Evolutionary conservation across 2,329 filamentous ascomycete species (phyloP).

Genomic region (Sporothrix mexicana): DNA sequence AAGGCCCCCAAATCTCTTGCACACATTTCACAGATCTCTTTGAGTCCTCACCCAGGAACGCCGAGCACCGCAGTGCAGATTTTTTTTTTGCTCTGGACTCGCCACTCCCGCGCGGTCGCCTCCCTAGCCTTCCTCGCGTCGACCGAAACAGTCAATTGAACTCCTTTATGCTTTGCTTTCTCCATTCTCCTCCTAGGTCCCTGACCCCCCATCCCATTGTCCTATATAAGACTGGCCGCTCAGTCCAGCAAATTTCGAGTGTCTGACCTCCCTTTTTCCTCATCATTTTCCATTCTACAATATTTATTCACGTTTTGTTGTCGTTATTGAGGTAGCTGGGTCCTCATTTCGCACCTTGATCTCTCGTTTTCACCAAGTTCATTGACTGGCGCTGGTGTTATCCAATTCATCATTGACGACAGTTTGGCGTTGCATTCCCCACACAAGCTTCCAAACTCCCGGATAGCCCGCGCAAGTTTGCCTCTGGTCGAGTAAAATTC

Average conservation of each 20-base stretch:
- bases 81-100: slow-evolving; percentile 32
- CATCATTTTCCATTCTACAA: slow-evolving; percentile 29
- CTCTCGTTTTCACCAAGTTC: background rate
- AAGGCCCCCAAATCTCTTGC: slow-evolving; percentile 17
- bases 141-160: slow-evolving; percentile 27
- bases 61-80: slow-evolving; percentile 36
- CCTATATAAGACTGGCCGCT: slow-evolving; percentile 31
- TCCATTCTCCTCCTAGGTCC: background rate
- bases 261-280: slow-evolving; percentile 1
- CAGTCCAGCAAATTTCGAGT: background rate
- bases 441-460: slow-evolving; percentile 31
- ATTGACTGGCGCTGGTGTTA: background rate
- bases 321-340: slow-evolving; percentile 47
- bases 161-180: slow-evolving; percentile 28
- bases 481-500: slow-evolving; percentile 32
- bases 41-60: slow-evolving; percentile 25
- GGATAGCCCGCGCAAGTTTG: slow-evolving; percentile 25
- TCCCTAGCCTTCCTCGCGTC: slow-evolving; percentile 31
- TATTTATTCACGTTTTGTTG: slow-evolving; percentile 43
- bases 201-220: slow-evolving; percentile 16
- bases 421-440: slow-evolving; percentile 34
- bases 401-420: slow-evolving; percentile 1
- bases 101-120: slow-evolving; percentile 31
- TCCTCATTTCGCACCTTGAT: slow-evolving; percentile 42
- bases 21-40: background rate